Conservation (phyloP, 352 stramenopile genomes). For the Phytophthora kernoviae region DNA sequence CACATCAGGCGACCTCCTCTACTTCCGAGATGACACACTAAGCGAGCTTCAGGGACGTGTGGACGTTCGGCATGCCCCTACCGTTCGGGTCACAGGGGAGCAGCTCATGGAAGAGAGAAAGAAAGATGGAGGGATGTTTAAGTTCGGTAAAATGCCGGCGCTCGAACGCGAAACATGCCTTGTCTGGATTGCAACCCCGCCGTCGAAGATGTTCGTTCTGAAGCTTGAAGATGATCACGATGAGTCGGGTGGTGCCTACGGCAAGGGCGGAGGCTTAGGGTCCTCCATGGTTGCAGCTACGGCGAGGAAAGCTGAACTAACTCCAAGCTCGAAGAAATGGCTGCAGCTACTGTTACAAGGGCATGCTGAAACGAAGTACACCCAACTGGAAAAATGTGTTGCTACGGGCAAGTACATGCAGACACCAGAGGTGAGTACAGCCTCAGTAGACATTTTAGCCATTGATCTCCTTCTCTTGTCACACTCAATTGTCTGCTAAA, state of each 20-base stretch:
- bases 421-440: constrained; percentile 57
- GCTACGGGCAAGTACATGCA: constrained; percentile 60
- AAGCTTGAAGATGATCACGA: constrained; percentile 78
- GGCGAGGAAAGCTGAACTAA: constrained; percentile 58
- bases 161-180: constrained; percentile 70
- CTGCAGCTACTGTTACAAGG: constrained; percentile 70
- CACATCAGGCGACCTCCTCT: constrained; percentile 72
- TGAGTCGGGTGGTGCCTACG: constrained; percentile 22
- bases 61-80: constrained; percentile 78
- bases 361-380: constrained; percentile 84
- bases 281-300: constrained; percentile 26
- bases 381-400: constrained; percentile 79
- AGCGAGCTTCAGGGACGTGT: constrained; percentile 75
- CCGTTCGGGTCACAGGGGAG: constrained; percentile 77
- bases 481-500: not conserved
- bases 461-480: not conserved
- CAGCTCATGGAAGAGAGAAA: constrained; percentile 77
- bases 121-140: constrained; percentile 72
- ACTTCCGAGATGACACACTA: constrained; percentile 79
- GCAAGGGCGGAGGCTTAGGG: constrained; percentile 22
- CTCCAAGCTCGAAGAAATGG: constrained; percentile 76
- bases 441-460: not conserved
- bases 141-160: constrained; percentile 66
- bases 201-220: constrained; percentile 86
- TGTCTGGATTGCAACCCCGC: constrained; percentile 83